Conservation (phyloP, 1,284 basidiomycete genomes). For the Leccinum holopus region DNA sequence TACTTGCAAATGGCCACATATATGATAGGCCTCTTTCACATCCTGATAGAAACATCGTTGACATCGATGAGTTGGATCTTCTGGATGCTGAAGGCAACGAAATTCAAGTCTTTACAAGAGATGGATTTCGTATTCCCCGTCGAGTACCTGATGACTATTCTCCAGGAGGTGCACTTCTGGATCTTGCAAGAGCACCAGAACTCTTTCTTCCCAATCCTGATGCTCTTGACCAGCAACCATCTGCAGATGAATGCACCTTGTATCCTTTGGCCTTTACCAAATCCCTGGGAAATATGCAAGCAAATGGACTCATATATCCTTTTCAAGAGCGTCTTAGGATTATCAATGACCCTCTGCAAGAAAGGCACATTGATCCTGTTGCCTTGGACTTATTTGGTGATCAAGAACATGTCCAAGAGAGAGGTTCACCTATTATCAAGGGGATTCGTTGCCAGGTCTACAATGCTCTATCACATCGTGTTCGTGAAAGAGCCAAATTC, state of each 20-base stretch:
- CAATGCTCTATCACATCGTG: neutral
- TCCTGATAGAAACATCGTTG: neutral
- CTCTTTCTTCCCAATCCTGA: neutral
- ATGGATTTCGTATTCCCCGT: neutral
- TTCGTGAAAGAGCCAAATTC: neutral
- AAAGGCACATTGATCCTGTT: neutral
- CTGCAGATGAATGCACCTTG: neutral
- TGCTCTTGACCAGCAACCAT: neutral
- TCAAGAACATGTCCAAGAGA: neutral
- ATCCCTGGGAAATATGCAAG: too few relatives aligned
- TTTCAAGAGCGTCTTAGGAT: too few relatives aligned
- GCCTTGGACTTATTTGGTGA: neutral
- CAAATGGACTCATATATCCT: too few relatives aligned
- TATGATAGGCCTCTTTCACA: neutral
- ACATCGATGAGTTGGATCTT: neutral
- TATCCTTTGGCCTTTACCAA: neutral
- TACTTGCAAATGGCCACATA: neutral
- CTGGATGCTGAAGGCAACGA: neutral
- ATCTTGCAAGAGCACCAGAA: neutral
- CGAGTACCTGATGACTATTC: neutral
- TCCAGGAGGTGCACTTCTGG: neutral
- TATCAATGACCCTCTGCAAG: neutral
- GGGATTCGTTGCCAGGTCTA: neutral
- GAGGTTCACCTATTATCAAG: neutral
- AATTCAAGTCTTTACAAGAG: neutral